Evolutionary conservation across 345 rosid genomes (phyloP), one percentile per base, ranked within the genome.

Genomic region (Anacardium occidentale): DNA sequence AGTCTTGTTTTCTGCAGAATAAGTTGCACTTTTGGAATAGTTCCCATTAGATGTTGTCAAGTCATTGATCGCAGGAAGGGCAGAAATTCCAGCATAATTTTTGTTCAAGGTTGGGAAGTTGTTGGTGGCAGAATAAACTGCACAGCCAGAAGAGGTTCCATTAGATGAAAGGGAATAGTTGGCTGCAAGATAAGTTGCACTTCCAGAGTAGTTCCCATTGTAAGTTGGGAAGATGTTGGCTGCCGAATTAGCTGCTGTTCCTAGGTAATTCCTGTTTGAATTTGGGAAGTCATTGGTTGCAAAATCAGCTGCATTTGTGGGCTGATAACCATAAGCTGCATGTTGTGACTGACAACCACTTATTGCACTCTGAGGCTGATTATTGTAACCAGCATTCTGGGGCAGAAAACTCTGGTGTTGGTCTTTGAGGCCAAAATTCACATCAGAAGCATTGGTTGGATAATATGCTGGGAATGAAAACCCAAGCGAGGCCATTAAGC

Each of bases 351-450:
- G 66, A 25, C n/a, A 40, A 4, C n/a, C 29, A 26, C 7, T 14
- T 3, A 6, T 15, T 63, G 11, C 68, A 66, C 18, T n/a, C 9
- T 5, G 47, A 14, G 48, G 25, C 17, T 51, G 48, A 20, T 40
- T 15, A 66, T 32, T 26, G 7, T 47, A 24, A 18, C 12, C 24
- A 24, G 25, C n/a, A 6, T 51, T 34, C 15, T 53, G 48, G 40
- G 55, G 29, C 13, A 63, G 72, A 14, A 29, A 74, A 40, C 68
- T 24, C 2, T 0, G 2, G 57, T 34, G 45, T 9, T 44, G 52
- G 42, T 69, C 65, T 63, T 63, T 37, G 25, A 17, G 40, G 66
- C 26, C 34, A n/a, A 18, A 29, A 29, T 45, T 69, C 42, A 34
- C 37, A 50, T 59, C 25, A 24, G 8, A 26, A 51, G 68, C 53